Conservation (phyloP, 2,329 filamentous ascomycete genomes). For the Alternaria arborescens region DNA sequence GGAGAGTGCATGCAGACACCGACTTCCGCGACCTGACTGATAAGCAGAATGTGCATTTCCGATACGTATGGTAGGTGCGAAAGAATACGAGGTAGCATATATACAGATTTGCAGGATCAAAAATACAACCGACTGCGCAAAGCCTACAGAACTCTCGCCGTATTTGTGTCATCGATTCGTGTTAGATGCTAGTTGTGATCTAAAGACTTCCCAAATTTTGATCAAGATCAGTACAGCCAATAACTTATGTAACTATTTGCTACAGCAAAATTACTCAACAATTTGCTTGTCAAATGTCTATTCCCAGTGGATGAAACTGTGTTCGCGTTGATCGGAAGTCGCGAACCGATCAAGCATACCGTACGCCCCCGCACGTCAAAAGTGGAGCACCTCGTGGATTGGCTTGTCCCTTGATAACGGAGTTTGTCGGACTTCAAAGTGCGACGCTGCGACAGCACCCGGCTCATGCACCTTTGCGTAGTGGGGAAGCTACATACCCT, state of each 20-base stretch:
- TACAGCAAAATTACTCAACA: neutral
- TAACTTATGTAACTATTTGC: neutral
- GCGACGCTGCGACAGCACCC: neutral
- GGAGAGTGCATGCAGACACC: slow-evolving; percentile 31
- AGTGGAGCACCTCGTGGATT: neutral
- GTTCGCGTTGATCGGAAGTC: neutral
- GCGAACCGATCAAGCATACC: neutral
- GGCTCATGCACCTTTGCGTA: neutral
- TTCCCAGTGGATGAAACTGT: neutral
- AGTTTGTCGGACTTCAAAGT: neutral
- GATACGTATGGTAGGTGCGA: slow-evolving; percentile 18
- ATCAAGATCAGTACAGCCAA: neutral
- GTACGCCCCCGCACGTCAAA: neutral
- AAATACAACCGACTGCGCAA: neutral
- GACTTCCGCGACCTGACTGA: slow-evolving; percentile 50
- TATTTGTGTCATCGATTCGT: neutral
- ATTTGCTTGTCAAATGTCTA: neutral
- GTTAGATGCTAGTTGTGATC: neutral
- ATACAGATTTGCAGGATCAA: neutral
- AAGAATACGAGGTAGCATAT: neutral
- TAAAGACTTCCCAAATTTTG: neutral
- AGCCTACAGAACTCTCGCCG: neutral
- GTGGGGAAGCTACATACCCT: neutral
- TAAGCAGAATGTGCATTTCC: slow-evolving; percentile 41
- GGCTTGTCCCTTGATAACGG: neutral